phyloP scores from a whole-genome alignment of 2,329 filamentous ascomycete genomes.

The Monilinia fructicola region DNA sequence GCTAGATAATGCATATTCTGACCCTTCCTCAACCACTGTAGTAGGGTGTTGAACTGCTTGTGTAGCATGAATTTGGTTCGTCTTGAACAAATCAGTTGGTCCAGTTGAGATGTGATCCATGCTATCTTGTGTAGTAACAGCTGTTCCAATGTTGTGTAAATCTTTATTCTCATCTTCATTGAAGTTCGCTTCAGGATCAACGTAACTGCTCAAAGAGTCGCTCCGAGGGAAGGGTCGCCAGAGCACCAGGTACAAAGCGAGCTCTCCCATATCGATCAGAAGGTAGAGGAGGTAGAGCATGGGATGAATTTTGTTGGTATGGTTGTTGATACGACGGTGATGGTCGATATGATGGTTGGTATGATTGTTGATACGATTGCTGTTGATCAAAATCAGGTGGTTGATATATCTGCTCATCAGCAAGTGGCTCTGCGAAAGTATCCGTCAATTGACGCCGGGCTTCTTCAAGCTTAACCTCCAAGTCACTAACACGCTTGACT shows the following conservation, averaged over 20 bases:
- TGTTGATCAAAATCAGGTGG: background rate
- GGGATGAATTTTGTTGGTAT: constrained; percentile 23
- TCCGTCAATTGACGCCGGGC: constrained; percentile 55
- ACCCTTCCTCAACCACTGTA: constrained; percentile 5
- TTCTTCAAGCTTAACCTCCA: constrained; percentile 57
- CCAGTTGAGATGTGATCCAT: constrained; percentile 12
- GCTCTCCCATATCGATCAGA: constrained; percentile 38
- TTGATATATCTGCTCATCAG: constrained; percentile 33
- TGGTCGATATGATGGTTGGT: constrained; percentile 14
- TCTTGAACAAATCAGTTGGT: constrained; percentile 6
- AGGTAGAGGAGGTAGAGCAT: background rate
- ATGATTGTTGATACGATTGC: background rate
- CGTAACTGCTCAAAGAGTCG: constrained; percentile 45
- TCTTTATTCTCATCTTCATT: constrained; percentile 23
- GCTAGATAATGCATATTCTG: constrained; percentile 17
- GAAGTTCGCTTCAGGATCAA: constrained; percentile 27
- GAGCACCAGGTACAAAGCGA: constrained; percentile 45
- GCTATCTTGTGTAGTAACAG: constrained; percentile 21
- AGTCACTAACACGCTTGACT: constrained; percentile 58
- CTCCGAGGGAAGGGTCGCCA: constrained; percentile 49
- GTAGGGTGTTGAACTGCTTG: background rate
- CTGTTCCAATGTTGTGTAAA: constrained; percentile 19
- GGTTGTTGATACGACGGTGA: background rate
- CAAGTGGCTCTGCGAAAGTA: constrained; percentile 44
- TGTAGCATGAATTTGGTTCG: background rate